These are phyloP conservation scores for Gaeumannomyces tritici DNA, from an alignment of 2,329 filamentous ascomycete species.

Conservation along the genomic window DNA sequence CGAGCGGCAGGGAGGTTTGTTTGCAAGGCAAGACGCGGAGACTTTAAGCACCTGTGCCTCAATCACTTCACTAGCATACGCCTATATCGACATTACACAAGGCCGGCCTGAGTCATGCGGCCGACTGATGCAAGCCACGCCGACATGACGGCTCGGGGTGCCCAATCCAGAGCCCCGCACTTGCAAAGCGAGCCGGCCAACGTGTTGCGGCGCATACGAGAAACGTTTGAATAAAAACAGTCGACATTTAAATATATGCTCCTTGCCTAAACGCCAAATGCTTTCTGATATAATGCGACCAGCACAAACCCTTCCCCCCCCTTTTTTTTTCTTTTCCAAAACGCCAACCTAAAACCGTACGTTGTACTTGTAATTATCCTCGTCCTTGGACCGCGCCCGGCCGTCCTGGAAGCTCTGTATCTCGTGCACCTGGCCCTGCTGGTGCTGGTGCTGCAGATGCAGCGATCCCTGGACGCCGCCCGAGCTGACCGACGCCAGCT, in stretches of 20 bases:
- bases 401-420: neutral
- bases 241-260: too few species aligned
- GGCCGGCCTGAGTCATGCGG: neutral
- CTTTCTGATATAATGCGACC: neutral
- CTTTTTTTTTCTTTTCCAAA: neutral
- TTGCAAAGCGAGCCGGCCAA: neutral
- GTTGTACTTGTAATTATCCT: slow-evolving; percentile 1
- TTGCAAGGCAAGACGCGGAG: too few species aligned
- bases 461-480: neutral
- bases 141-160: neutral
- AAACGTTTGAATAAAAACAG: too few species aligned
- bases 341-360: neutral
- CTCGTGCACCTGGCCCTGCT: neutral
- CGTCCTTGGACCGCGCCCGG: neutral
- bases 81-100: neutral
- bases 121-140: neutral
- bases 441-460: neutral
- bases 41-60: neutral
- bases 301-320: too few species aligned
- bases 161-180: neutral
- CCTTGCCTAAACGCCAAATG: neutral
- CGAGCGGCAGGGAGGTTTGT: neutral
- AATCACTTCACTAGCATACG: neutral
- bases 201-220: too few species aligned
- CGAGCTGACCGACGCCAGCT: too few species aligned